These are phyloP conservation scores for Cystobasidium sp. DNA, from an alignment of 1,284 basidiomycete genomes.

Conservation along the genomic window DNA sequence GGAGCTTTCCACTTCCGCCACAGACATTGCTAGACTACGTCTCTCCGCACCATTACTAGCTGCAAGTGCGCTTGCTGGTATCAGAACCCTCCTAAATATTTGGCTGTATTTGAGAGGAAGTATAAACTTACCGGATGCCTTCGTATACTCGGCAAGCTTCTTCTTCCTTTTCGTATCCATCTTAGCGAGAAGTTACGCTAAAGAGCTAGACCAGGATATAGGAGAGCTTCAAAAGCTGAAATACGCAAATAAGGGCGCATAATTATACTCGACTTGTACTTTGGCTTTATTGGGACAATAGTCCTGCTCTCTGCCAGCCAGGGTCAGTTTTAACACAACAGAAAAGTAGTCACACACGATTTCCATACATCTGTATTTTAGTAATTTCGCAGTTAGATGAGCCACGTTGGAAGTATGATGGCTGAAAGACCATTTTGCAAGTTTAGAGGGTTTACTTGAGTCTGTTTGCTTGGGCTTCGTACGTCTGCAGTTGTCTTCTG, in stretches of 20 bases:
- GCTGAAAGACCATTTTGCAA: no score
- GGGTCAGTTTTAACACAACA: no score
- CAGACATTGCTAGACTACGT: neutral
- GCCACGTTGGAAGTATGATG: no score
- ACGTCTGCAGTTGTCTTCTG: no score
- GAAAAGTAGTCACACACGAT: no score
- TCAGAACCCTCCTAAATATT: slow-evolving; percentile 9
- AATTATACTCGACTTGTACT: no score
- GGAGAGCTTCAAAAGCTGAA: slow-evolving; percentile 28
- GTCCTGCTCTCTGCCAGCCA: no score
- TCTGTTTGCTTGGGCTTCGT: no score
- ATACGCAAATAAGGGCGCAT: slow-evolving; percentile 40
- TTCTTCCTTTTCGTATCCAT: slow-evolving; percentile 33
- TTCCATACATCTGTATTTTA: no score
- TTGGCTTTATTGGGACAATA: no score
- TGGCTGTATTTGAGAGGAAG: slow-evolving; percentile 5
- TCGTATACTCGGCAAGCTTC: slow-evolving; percentile 16
- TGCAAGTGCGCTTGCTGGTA: slow-evolving; percentile 8
- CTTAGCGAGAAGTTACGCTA: slow-evolving; percentile 39
- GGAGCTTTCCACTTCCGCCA: slow-evolving; percentile 23
- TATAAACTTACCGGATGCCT: slow-evolving; percentile 16
- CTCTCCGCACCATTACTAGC: slow-evolving; percentile 31
- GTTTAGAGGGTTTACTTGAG: no score
- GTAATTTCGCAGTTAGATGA: no score
- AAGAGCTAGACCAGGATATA: slow-evolving; percentile 36